A percentile compares a stretch with the other conserved stretches of the same genome.
Conservation (phyloP, 1,139 yeast genomes). For the Wickerhamomyces sp. region DNA sequence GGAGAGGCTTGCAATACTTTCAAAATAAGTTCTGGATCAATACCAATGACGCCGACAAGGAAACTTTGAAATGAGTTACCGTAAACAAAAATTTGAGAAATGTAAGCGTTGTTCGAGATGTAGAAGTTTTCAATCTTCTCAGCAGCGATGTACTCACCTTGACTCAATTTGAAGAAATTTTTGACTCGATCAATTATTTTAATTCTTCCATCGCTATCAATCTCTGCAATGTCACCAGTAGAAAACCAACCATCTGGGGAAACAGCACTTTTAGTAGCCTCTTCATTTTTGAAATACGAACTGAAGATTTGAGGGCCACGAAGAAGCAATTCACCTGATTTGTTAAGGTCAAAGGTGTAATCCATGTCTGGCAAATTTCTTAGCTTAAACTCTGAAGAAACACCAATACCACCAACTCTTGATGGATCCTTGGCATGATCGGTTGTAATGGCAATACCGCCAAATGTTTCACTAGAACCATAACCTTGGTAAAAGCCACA, state of each 20-base stretch:
- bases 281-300: constrained; percentile 41
- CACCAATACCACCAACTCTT: constrained; percentile 48
- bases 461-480: constrained; percentile 51
- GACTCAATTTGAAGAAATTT: constrained; percentile 51
- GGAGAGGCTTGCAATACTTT: constrained; percentile 13
- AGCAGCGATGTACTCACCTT: constrained; percentile 56
- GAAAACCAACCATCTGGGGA: constrained; percentile 53
- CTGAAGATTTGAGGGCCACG: constrained; percentile 46
- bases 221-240: constrained; percentile 51
- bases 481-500: constrained; percentile 48
- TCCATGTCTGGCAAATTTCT: constrained; percentile 50
- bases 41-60: constrained; percentile 44
- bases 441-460: constrained; percentile 38
- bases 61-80: constrained; percentile 42
- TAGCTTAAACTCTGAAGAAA: constrained; percentile 42
- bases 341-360: constrained; percentile 34
- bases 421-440: constrained; percentile 43
- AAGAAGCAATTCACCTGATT: constrained; percentile 44
- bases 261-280: constrained; percentile 32
- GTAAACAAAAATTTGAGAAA: constrained; percentile 38
- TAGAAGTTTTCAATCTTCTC: constrained; percentile 49
- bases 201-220: constrained; percentile 35
- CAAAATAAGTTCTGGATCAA: constrained; percentile 23
- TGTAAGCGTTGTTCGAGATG: constrained; percentile 35
- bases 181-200: constrained; percentile 48